Evolutionary conservation across 495 filamentous ascomycete species (phyloP).

Genomic region (Evansstolkia leycettana): DNA sequence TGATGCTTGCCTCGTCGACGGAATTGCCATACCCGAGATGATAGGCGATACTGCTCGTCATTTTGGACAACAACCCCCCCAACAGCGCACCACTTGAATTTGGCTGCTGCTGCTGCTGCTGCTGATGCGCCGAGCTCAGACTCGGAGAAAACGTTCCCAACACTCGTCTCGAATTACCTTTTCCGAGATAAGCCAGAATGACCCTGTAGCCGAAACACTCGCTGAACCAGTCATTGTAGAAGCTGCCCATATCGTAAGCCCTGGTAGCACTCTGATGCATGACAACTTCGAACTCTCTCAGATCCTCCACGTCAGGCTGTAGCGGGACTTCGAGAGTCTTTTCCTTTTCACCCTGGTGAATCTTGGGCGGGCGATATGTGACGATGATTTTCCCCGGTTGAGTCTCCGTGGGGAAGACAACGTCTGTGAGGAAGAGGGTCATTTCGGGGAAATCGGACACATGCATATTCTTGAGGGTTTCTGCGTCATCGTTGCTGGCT

Average conservation of each 20-base stretch:
- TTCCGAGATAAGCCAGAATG: constrained; percentile 59
- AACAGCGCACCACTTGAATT: too few relatives aligned
- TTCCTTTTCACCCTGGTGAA: constrained; percentile 5
- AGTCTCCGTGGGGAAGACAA: constrained; percentile 24
- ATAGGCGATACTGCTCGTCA: background rate
- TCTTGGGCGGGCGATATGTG: constrained; percentile 33
- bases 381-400: constrained; percentile 37
- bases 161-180: constrained; percentile 45
- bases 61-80: background rate
- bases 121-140: constrained; percentile 12
- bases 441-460: constrained; percentile 50
- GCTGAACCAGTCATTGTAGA: constrained; percentile 65
- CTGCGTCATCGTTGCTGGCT: constrained; percentile 9
- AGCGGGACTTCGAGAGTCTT: constrained; percentile 46
- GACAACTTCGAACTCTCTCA: constrained; percentile 40
- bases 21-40: background rate
- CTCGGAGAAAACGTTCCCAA: constrained; percentile 43
- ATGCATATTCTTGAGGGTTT: constrained; percentile 51
- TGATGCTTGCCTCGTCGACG: constrained; percentile 35
- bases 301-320: constrained; percentile 33
- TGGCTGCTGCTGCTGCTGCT: too few relatives aligned
- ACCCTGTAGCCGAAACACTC: constrained; percentile 54
- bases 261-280: constrained; percentile 53
- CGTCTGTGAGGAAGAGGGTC: constrained; percentile 51
- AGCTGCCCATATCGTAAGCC: constrained; percentile 53